A percentile compares a stretch with the other conserved stretches of the same genome.
Conservation (phyloP, 2,329 filamentous ascomycete genomes). For the Rachicladosporium sp. region DNA sequence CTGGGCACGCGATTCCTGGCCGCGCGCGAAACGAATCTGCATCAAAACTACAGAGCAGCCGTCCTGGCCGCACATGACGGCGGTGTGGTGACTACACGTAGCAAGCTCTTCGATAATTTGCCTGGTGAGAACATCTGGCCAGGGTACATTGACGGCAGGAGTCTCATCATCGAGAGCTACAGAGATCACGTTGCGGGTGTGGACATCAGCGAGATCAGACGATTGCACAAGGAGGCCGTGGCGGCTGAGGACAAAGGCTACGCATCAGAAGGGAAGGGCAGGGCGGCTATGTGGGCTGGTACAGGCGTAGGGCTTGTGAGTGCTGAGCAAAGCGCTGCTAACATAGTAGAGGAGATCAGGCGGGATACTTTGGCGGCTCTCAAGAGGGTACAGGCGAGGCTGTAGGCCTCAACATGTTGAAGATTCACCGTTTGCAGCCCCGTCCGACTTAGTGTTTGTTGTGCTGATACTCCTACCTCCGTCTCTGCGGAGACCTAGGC, state of each 20-base stretch:
- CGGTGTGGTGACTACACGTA: constrained; percentile 37
- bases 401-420: not conserved
- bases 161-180: constrained; percentile 43
- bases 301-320: constrained; percentile 47
- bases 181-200: constrained; percentile 27
- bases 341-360: constrained; percentile 40
- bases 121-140: constrained; percentile 45
- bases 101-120: constrained; percentile 40
- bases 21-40: constrained; percentile 30
- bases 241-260: constrained; percentile 36
- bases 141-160: constrained; percentile 42
- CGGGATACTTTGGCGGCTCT: not conserved
- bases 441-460: no score
- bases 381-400: constrained; percentile 1
- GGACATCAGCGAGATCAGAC: constrained; percentile 30
- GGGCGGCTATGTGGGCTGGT: constrained; percentile 51
- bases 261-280: constrained; percentile 31
- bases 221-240: constrained; percentile 35
- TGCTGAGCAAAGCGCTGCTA: constrained; percentile 35
- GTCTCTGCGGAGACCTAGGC: no score
- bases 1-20: constrained; percentile 54
- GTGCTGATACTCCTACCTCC: no score
- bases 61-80: constrained; percentile 38
- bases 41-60: constrained; percentile 33
- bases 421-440: no score